A percentile compares a stretch with the other conserved stretches of the same genome.
Evolutionary conservation across 345 rosid species (phyloP).

Genomic region (Eucalyptus regnans): DNA sequence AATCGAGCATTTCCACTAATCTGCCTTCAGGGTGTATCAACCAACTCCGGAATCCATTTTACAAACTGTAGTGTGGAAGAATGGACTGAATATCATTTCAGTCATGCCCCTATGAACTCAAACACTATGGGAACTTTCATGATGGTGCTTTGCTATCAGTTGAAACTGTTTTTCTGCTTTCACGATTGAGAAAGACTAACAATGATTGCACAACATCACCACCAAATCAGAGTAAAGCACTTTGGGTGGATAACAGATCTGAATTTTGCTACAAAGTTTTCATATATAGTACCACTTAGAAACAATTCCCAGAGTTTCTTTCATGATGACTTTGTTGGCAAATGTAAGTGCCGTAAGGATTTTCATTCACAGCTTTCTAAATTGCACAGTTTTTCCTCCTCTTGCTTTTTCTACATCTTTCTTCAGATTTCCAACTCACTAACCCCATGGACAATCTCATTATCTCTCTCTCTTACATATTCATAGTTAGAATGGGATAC

Average conservation of each 20-base stretch:
- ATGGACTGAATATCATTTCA: not conserved
- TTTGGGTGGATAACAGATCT: not conserved
- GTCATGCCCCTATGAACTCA: not conserved
- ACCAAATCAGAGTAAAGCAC: not conserved
- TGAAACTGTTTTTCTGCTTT: not conserved
- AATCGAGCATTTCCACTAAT: not conserved
- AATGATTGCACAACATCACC: not conserved
- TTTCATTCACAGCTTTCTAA: not conserved
- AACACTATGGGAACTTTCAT: not conserved
- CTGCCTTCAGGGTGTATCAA: not conserved
- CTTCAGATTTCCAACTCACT: not conserved
- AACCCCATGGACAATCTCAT: not conserved
- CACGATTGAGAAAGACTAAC: not conserved
- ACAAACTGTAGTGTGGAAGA: not conserved
- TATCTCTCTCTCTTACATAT: not conserved
- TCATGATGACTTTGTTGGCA: not conserved
- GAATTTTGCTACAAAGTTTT: not conserved
- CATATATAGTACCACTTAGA: not conserved
- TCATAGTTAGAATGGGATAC: not conserved
- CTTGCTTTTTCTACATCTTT: not conserved
- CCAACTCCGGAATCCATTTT: not conserved
- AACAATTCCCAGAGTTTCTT: not conserved
- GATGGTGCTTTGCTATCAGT: not conserved
- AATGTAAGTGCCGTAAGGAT: not conserved
- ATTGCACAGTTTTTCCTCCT: not conserved